Base-by-base conservation (phyloP, 495 filamentous ascomycete species). In the Hypoxylon cercidicola region DNA sequence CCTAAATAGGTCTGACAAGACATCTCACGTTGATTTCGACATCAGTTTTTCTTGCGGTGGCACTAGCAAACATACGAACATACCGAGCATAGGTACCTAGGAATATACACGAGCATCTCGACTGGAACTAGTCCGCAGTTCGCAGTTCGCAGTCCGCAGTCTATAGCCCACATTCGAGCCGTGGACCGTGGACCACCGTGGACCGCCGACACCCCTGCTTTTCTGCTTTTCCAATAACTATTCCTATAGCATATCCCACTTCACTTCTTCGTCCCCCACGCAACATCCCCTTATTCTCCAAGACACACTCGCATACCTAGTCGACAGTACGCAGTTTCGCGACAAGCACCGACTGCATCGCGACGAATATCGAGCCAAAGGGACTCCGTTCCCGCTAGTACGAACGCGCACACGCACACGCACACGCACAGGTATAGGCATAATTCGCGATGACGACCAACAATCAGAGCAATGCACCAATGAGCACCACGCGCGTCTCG, bases 401-500 rank as follows among this genome's bases (percentile, higher is more conserved):
- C 34, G 6, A 7, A 46, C 20, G 25, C 23, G 54, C 30, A 9
- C 30, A 32, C 25, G 3, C 25, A 3, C 7, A 28, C 25, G 25
- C 3, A 28, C 25, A 7, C 5, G 10, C 30, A n/a, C 21, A 30
- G 6, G 25, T 16, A 23, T 34, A 32, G 3, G 23, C 20, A 55
- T 21, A 19, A 23, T 39, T 43, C 48, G 34, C 44, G 43, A 74
- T 74, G 71, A 59, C 60, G 23, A 34, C 56, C 28, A 19, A 54
- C 51, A 25, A 47, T 13, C 13, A 12, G 3, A 56, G 35, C 19
- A 40, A 30, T 18, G 40, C 16, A 30, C 35, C 35, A 28, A 35
- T 16, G 10, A 25, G 19, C 16, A 21, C 35, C 35, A n/a, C 48
- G 48, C 62, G 57, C 18, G 41, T 61, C 8, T 65, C 51, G 19